Evolutionary conservation across 257 asterid genomes (phyloP), one percentile per base, ranked within the genome.

Genomic region (Penstemon eatonii): DNA sequence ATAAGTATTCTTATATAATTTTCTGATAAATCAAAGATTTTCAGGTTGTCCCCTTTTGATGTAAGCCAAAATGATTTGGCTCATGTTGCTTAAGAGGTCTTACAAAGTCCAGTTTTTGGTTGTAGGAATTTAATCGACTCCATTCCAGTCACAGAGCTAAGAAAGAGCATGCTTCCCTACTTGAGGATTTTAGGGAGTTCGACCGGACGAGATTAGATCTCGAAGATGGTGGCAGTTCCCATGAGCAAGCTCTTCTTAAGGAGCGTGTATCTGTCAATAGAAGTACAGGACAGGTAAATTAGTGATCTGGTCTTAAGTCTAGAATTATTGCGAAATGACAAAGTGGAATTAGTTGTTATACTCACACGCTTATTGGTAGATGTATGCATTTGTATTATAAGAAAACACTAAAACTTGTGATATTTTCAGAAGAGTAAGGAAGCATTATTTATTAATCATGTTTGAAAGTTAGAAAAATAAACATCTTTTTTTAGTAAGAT

Each of bases 101-200:
- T 42, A 65, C 55, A 1, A 39, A 8, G 53, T 46, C 40, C 43
- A 41, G 6, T 64, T 75, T 60, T 65, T 54, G 68, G 56, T 40
- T 78, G 39, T 66, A 93, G 98, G 98, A 93, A 79, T 93, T 86
- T 76, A 86, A 85, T 67, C 85, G 97, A 67, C 91, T 93, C 63
- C 90, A 87, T 76, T 90, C 95, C 68, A 93, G 96, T 71, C 77
- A 84, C 76, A 86, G 94, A 80, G 96, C 96, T 70, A 93, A 90
- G 85, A 90, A 85, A 82, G 97, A 93, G 84, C 98, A 93, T 56
- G 97, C 97, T 19, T 90, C 96, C 49, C 79, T 93, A 76, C 98
- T 93, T 49, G 98, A 90, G 63, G 97, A 90, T 80, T 93, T 93
- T 78, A 85, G 96, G 86, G 98, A 93, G 88, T 93, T 93, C 50